Conservation (phyloP, 192 early-diverging fungal genomes). For the Chytriomyces sp. region DNA sequence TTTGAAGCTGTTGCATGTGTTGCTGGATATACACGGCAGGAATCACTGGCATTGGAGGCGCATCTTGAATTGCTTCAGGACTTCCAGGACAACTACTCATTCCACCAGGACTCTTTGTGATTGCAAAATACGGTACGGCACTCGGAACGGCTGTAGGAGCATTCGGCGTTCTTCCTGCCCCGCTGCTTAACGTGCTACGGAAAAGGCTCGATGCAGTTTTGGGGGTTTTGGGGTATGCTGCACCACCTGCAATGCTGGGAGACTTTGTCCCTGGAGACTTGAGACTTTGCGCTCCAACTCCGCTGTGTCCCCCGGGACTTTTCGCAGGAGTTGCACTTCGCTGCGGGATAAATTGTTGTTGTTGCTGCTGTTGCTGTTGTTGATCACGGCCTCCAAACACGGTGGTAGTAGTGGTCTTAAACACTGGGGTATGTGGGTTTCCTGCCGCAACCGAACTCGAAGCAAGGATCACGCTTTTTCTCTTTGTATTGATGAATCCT, state of each 20-base stretch:
- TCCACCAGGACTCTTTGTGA: neutral
- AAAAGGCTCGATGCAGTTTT: neutral
- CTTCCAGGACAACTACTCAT: neutral
- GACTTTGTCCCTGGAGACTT: neutral
- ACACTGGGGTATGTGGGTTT: neutral
- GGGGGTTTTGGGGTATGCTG: neutral
- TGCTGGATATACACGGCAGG: constrained; percentile 1
- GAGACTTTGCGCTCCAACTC: neutral
- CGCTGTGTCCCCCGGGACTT: neutral
- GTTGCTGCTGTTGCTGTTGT: neutral
- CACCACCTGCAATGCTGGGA: neutral
- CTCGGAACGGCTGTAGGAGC: constrained; percentile 18
- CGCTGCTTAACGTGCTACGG: neutral
- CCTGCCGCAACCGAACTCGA: no score
- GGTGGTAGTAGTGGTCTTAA: no score
- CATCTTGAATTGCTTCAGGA: neutral
- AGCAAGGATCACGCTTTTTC: no score
- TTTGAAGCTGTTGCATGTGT: neutral
- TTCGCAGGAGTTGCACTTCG: neutral
- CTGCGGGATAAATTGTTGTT: neutral
- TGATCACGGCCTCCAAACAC: no score
- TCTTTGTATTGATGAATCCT: neutral
- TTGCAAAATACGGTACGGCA: constrained; percentile 23
- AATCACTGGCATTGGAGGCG: constrained; percentile 23
- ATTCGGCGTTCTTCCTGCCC: constrained; percentile 1